Evolutionary conservation across 805 yeast genomes (phyloP), one percentile per base, ranked within the genome.

Genomic region (Kazachstania kunashirensis): DNA sequence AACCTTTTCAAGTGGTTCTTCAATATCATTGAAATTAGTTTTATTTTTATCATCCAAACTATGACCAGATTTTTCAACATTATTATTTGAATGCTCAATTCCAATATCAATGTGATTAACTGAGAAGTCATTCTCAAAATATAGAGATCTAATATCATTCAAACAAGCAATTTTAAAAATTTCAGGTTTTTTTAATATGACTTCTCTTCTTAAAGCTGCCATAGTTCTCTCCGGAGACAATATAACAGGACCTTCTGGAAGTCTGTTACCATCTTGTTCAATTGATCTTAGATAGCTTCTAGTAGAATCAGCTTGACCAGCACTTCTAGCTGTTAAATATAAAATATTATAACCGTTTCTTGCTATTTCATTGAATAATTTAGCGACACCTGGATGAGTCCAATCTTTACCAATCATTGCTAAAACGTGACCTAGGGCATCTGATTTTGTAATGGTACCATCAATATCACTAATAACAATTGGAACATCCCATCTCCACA

Each of bases 101-200:
- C 31, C 38, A 15, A 24, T 14, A 14, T 36, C 33, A 7, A 25
- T 23, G 10, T 28, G 32, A 13, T 29, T 24, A 13, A 15, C 35
- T 10, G 19, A 23, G 11, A 8, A 18, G 15, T 37, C 39, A 29
- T 38, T 40, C n/a, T 45, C 51, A 34, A 55, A 46, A 59, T 82
- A 89, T 15, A 92, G 65, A 31, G 78, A 71, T 50, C 77, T 75
- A 41, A 92, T 78, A 62, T 92, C 98, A 37, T 79, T 77, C 42
- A 92, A 65, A 59, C 97, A 89, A 1, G 98, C 95, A 88, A 92
- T 92, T 53, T 92, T 92, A 68, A 92, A 92, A n/a, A 92, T 92
- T 59, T 92, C 97, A 0, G 98, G 98, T 54, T 89, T 89, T 47
- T 88, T 84, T 53, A 89, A 63, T 31, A 92, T 89, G 19, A 92